These are phyloP conservation scores for Annona squamosa DNA, from an alignment of 164 flowering plant genomes.

Conservation along the genomic window DNA sequence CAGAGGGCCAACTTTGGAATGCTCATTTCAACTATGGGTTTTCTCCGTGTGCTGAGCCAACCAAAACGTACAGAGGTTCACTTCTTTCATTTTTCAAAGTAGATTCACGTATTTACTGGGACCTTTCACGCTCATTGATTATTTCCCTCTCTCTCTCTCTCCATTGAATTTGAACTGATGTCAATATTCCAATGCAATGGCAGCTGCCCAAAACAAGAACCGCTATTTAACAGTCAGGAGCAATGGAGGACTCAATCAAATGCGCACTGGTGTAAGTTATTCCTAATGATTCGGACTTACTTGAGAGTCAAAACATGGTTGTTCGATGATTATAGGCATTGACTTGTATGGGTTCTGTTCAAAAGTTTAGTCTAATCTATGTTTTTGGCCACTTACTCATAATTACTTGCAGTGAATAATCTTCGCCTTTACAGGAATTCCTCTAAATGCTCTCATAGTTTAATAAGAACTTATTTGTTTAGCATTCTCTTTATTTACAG, in stretches of 20 bases:
- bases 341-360: no score
- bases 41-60: conserved; percentile 64
- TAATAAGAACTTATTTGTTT: no score
- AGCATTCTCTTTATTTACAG: no score
- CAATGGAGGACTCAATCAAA: conserved; percentile 97
- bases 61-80: conserved; percentile 55
- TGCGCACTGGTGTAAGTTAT: conserved; percentile 93
- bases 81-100: not conserved
- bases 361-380: no score
- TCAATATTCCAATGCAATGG: conserved; percentile 3
- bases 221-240: conserved; percentile 73
- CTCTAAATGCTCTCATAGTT: no score
- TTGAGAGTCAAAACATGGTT: not conserved
- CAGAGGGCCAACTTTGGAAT: conserved; percentile 49
- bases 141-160: no score
- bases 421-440: no score
- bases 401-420: no score
- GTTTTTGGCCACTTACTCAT: no score
- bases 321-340: no score
- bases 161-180: not conserved
- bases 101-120: not conserved
- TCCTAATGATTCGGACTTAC: not conserved
- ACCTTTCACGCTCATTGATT: no score
- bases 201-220: conserved; percentile 45
- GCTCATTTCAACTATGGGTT: conserved; percentile 51